These are phyloP conservation scores for Acacia confusa DNA, from an alignment of 306 rosid genomes.

Conservation along the genomic window DNA sequence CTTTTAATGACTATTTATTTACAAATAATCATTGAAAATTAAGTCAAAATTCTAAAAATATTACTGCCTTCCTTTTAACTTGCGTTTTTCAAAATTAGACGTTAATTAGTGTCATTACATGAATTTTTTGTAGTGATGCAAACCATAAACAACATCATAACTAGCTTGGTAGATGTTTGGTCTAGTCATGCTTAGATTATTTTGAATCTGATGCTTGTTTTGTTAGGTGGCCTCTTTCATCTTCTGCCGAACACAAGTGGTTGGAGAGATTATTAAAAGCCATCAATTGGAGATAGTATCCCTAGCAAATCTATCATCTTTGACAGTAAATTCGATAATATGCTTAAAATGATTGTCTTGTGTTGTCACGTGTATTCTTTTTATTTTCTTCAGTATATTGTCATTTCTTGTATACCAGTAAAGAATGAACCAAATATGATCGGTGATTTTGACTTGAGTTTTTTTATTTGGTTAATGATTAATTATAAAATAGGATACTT, in stretches of 20 bases:
- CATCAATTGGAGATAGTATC: constrained; percentile 54
- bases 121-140: no score
- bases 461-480: not conserved
- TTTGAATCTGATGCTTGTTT: constrained; percentile 9
- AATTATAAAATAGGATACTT: not conserved
- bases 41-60: no score
- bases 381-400: not conserved
- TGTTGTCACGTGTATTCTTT: constrained; percentile 23
- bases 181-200: not conserved
- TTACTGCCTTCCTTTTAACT: no score
- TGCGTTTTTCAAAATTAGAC: no score
- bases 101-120: no score
- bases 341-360: constrained; percentile 3
- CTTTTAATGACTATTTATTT: no score
- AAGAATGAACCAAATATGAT: not conserved
- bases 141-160: constrained; percentile 5
- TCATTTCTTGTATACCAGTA: not conserved
- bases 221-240: constrained; percentile 42
- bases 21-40: no score
- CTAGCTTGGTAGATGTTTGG: constrained; percentile 12
- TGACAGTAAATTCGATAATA: constrained; percentile 43
- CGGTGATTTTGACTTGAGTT: not conserved
- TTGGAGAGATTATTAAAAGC: constrained; percentile 33
- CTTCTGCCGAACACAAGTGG: constrained; percentile 37
- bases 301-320: constrained; percentile 58